Evolutionary conservation across 75 land plant species (phyloP).

Genomic region (Sequoiadendron giganteum): DNA sequence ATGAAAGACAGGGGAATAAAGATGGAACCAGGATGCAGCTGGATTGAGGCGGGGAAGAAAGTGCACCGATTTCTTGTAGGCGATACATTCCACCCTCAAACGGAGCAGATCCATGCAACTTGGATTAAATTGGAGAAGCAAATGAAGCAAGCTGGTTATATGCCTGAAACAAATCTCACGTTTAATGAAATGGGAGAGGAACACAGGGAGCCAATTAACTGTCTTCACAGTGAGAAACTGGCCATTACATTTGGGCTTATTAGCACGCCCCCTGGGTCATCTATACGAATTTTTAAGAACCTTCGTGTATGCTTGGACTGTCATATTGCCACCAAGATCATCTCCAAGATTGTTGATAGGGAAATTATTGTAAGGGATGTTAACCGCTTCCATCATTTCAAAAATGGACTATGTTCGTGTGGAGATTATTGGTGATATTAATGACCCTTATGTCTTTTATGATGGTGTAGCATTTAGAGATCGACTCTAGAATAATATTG

Average conservation of each 20-base stretch:
- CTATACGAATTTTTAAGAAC: slow-evolving; percentile 1
- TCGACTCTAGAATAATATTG: no score
- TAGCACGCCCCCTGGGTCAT: neutral
- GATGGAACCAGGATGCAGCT: slow-evolving; percentile 57
- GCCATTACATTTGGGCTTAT: slow-evolving; percentile 10
- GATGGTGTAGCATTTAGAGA: no score
- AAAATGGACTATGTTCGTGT: slow-evolving; percentile 12
- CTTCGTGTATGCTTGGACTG: slow-evolving; percentile 9
- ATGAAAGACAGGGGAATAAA: slow-evolving; percentile 38
- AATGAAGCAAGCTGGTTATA: slow-evolving; percentile 52
- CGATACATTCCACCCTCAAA: slow-evolving; percentile 41
- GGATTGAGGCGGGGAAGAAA: slow-evolving; percentile 48
- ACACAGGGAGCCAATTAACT: slow-evolving; percentile 46
- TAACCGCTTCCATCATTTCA: slow-evolving; percentile 10
- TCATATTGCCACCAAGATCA: slow-evolving; percentile 11
- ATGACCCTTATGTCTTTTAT: no score
- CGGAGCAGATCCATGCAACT: slow-evolving; percentile 42
- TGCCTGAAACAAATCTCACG: slow-evolving; percentile 47
- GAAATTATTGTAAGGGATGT: slow-evolving; percentile 6
- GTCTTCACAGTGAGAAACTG: slow-evolving; percentile 50
- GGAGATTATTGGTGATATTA: slow-evolving; percentile 13
- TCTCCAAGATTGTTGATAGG: slow-evolving; percentile 10
- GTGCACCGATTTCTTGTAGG: slow-evolving; percentile 50
- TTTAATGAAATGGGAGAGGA: slow-evolving; percentile 55
- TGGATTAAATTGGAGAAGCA: slow-evolving; percentile 33